phyloP scores from a whole-genome alignment of 2,329 filamentous ascomycete genomes.

The Aschersonia sp. region DNA sequence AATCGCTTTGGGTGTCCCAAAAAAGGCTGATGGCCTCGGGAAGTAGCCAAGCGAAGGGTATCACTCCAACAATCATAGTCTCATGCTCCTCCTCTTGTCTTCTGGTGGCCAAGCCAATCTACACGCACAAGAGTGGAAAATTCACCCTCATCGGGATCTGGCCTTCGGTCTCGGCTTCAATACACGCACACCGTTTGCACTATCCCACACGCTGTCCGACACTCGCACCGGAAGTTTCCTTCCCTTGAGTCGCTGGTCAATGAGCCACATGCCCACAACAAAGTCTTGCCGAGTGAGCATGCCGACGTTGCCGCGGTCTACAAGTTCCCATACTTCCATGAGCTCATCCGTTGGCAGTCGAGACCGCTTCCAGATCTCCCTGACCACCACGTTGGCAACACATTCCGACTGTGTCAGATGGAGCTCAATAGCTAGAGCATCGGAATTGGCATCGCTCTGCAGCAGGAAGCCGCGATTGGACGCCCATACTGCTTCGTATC shows the following conservation, averaged over 20 bases:
- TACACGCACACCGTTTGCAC: conserved; percentile 36
- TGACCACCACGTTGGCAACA: conserved; percentile 53
- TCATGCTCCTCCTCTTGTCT: neutral
- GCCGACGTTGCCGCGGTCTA: conserved; percentile 42
- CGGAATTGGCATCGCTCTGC: conserved; percentile 8
- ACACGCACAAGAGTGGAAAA: neutral
- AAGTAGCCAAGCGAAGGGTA: no score
- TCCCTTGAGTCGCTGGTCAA: conserved; percentile 69
- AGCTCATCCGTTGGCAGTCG: conserved; percentile 54
- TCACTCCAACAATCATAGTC: neutral
- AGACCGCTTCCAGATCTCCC: conserved; percentile 63
- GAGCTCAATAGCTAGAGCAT: conserved; percentile 2
- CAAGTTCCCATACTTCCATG: conserved; percentile 64
- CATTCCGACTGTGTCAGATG: conserved; percentile 25
- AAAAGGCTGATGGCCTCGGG: no score
- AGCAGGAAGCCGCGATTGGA: conserved; percentile 55
- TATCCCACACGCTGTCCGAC: conserved; percentile 62
- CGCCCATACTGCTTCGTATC: conserved; percentile 77
- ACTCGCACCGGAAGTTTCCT: conserved; percentile 62
- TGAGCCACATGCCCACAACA: conserved; percentile 70
- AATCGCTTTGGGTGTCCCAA: no score
- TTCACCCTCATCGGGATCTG: neutral
- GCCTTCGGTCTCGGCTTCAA: conserved; percentile 12
- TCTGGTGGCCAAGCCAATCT: no score
- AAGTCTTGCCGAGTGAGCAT: conserved; percentile 56